Conservation (phyloP, 768 basidiomycete species). For the Trametes gibbosa region DNA sequence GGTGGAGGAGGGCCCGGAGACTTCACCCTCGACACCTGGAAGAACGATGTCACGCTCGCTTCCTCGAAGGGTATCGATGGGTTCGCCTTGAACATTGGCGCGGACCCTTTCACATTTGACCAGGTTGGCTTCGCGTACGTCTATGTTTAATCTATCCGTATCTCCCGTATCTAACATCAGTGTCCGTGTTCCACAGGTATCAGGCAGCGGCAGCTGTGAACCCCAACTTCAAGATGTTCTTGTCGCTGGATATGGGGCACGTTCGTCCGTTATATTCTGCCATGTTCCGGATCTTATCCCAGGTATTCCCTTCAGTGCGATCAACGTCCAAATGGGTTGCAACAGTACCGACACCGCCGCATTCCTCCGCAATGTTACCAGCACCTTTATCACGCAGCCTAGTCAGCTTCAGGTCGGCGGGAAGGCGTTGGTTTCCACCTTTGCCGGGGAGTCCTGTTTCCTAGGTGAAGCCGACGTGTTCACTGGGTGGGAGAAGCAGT, state of each 20-base stretch:
- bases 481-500: slow-evolving; percentile 44
- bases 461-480: slow-evolving; percentile 44
- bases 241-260: slow-evolving; percentile 79
- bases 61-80: slow-evolving; percentile 51
- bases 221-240: slow-evolving; percentile 54
- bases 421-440: slow-evolving; percentile 58
- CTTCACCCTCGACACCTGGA: slow-evolving; percentile 56
- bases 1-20: slow-evolving; percentile 34
- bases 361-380: slow-evolving; percentile 44
- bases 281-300: neutral
- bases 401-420: slow-evolving; percentile 54
- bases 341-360: slow-evolving; percentile 36
- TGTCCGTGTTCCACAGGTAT: slow-evolving; percentile 18
- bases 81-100: slow-evolving; percentile 60
- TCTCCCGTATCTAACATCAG: no score
- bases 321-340: slow-evolving; percentile 39
- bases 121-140: slow-evolving; percentile 49
- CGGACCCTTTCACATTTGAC: slow-evolving; percentile 48
- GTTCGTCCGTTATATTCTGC: slow-evolving; percentile 1
- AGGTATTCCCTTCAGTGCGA: slow-evolving; percentile 18
- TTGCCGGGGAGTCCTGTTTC: slow-evolving; percentile 58
- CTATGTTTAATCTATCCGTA: neutral
- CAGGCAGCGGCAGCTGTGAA: slow-evolving; percentile 35
- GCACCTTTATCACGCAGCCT: slow-evolving; percentile 46
- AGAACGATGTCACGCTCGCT: slow-evolving; percentile 49